Base-by-base conservation (phyloP, 371 early-diverging fungal genomes). In the Mucor racemosus region DNA sequence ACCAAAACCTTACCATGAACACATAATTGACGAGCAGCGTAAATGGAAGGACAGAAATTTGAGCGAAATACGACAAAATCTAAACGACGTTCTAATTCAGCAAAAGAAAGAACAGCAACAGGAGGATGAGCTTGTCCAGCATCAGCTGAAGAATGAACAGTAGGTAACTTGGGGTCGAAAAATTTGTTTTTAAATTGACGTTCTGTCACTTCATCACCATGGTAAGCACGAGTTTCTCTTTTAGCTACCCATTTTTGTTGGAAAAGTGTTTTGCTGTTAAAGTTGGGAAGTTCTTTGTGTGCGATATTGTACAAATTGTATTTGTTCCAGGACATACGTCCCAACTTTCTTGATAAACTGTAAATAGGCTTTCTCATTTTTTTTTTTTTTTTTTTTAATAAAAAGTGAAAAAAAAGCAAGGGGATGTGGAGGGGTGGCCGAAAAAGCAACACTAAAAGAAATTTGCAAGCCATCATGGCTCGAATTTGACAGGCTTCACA, bases 171-270 rank as follows among this genome's bases (percentile, higher is more conserved):
- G 57, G 88, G 82, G 67, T 87, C 80, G 76, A 92, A 92, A 80
- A 92, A 85, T 55, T 80, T 78, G 61, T 76, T 78, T 53, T 88
- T 82, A 82, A 90, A 94, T 79, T 94, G 94, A 48, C 86, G 80
- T 81, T 98, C 97, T 53, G 91, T 92, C 65, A 96, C 87, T 75
- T 86, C 85, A 55, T 93, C 94, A 69, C 94, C 94, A 76, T 98
- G 97, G 86, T 98, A 98, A 36, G 91, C 95, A 41, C 97, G 89
- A 26, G 96, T 91, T 59, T 95, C 95, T 68, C 91, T 88, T 83
- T 98, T 98, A 41, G 97, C 94, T 62, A 87, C 76, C 97, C 97
- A 98, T 73, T 91, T 90, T 77, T 96, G 95, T 79, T 97, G 96
- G 82, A 89, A 97, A 31, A 96, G 90, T 58, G 96, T 92, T 67